A percentile compares a stretch with the other conserved stretches of the same genome.
These are phyloP conservation scores for Ophiostoma himal-ulmi DNA, from an alignment of 2,329 filamentous ascomycete genomes.

Conservation along the genomic window DNA sequence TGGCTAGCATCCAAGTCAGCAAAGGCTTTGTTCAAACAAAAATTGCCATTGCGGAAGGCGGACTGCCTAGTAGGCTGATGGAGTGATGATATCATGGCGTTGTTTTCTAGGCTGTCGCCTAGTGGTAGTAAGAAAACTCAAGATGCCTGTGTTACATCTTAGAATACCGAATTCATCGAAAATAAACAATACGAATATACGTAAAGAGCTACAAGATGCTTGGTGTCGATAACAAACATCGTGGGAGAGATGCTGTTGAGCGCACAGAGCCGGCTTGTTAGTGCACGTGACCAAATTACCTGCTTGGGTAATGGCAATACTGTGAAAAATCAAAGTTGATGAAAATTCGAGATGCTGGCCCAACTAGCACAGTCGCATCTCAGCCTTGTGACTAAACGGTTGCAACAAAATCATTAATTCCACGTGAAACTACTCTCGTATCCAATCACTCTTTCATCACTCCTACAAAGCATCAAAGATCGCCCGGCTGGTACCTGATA, in stretches of 20 bases:
- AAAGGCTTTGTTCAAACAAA: not conserved
- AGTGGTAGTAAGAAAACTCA: not conserved
- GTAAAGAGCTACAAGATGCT: not conserved
- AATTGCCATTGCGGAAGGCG: not conserved
- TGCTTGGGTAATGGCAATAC: not conserved
- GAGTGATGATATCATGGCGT: not conserved
- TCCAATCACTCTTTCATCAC: not conserved
- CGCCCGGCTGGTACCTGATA: not conserved
- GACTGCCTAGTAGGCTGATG: not conserved
- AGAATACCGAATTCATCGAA: not conserved
- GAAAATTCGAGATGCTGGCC: constrained; percentile 15
- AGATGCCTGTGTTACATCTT: not conserved
- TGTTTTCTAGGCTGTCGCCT: not conserved
- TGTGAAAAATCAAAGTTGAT: constrained; percentile 1
- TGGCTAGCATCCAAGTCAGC: not conserved
- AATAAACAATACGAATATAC: not conserved
- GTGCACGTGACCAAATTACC: constrained; percentile 16
- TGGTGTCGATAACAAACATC: not conserved
- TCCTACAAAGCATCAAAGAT: not conserved
- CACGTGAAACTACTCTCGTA: not conserved
- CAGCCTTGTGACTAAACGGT: not conserved
- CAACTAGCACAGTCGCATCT: not conserved
- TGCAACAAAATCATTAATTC: not conserved
- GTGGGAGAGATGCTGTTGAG: not conserved
- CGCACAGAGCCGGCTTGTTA: not conserved